phyloP scores from a whole-genome alignment of 768 basidiomycete species.

The Leccinum uliginosum region DNA sequence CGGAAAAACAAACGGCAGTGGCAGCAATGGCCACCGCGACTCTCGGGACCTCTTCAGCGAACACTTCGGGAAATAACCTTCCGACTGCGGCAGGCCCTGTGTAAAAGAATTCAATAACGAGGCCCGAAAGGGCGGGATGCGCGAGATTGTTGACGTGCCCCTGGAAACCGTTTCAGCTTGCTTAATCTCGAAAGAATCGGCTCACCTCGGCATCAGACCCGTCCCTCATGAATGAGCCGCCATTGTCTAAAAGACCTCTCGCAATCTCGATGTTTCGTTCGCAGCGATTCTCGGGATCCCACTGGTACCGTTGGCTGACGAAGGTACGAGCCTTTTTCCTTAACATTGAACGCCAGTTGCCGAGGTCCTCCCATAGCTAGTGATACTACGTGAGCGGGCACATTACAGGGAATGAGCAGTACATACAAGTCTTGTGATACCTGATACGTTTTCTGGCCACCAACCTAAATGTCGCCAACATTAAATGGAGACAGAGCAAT shows the following conservation, averaged over 20 bases:
- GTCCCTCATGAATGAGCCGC: background rate
- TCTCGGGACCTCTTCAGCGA: background rate
- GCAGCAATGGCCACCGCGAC: background rate
- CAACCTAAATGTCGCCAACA: too few relatives aligned
- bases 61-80: conserved; percentile 5
- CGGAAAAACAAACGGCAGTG: background rate
- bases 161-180: background rate
- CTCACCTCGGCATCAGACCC: background rate
- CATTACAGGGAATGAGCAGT: too few relatives aligned
- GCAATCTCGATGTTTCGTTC: background rate
- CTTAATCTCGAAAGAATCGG: background rate
- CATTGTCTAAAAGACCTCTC: background rate
- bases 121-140: background rate
- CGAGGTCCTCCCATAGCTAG: too few relatives aligned
- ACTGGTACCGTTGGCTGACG: too few relatives aligned
- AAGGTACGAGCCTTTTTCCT: too few relatives aligned
- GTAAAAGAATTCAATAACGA: background rate
- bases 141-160: conserved; percentile 4
- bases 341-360: too few relatives aligned
- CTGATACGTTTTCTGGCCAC: too few relatives aligned
- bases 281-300: too few relatives aligned
- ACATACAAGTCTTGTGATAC: too few relatives aligned
- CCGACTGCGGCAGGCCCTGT: background rate
- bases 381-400: too few relatives aligned
- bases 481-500: too few relatives aligned